These are phyloP conservation scores for Pogostemon cablin DNA, from an alignment of 257 asterid species.

Conservation along the genomic window DNA sequence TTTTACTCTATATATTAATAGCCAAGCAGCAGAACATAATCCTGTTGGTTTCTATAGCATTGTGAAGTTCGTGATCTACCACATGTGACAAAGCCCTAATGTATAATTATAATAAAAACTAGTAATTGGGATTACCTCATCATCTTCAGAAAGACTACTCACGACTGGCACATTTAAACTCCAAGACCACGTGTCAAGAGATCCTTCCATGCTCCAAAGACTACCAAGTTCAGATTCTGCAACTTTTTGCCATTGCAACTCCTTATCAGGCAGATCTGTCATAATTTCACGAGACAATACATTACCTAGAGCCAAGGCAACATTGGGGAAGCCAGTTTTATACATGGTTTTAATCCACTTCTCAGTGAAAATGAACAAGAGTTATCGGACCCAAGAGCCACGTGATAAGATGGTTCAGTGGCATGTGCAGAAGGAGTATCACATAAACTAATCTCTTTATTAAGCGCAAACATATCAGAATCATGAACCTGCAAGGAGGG, in stretches of 20 bases:
- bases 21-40: no score
- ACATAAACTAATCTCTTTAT: conserved; percentile 39
- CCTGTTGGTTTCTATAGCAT: no score
- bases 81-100: conserved; percentile 19
- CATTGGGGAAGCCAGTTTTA: conserved; percentile 84
- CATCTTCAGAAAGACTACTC: conserved; percentile 90
- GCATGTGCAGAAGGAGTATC: conserved; percentile 43
- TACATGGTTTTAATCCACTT: conserved; percentile 87
- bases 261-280: conserved; percentile 70
- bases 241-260: conserved; percentile 85
- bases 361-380: conserved; percentile 98
- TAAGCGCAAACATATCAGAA: conserved; percentile 63
- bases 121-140: conserved; percentile 63
- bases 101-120: neutral
- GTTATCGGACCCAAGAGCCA: conserved; percentile 97
- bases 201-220: conserved; percentile 94
- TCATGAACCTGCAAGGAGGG: conserved; percentile 58
- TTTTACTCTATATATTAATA: no score
- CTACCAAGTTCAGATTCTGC: conserved; percentile 89
- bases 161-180: conserved; percentile 93
- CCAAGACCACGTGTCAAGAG: conserved; percentile 99
- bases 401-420: conserved; percentile 69
- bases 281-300: conserved; percentile 84
- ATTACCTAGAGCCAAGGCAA: conserved; percentile 71
- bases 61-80: neutral